These are phyloP conservation scores for Cercospora zeina DNA, from an alignment of 2,329 filamentous ascomycete genomes.

Conservation along the genomic window DNA sequence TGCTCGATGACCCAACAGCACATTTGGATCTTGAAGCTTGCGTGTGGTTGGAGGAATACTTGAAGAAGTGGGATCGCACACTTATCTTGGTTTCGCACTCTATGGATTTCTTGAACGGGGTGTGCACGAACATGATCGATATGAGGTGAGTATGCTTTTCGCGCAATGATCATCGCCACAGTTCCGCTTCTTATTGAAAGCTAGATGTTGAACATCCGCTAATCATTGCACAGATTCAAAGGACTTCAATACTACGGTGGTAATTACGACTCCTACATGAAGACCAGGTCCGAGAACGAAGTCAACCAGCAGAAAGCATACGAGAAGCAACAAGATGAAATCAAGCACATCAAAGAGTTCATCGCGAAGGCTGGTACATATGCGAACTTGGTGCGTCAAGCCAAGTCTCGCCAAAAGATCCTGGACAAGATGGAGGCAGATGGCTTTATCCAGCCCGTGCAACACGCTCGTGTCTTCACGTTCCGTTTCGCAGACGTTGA, in stretches of 20 bases:
- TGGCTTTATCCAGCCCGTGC: constrained; percentile 92
- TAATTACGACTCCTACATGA: constrained; percentile 97
- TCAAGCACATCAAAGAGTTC: constrained; percentile 99
- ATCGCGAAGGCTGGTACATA: constrained; percentile 99
- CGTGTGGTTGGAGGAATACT: constrained; percentile 98
- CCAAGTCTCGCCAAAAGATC: constrained; percentile 99
- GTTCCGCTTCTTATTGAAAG: no score
- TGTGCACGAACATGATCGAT: constrained; percentile 97
- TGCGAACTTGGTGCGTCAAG: constrained; percentile 97
- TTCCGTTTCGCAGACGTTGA: constrained; percentile 99
- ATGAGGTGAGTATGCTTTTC: constrained; percentile 64
- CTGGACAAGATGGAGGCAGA: constrained; percentile 99
- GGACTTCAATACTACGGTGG: constrained; percentile 96
- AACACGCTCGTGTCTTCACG: constrained; percentile 82
- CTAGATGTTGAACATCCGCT: background rate
- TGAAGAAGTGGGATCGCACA: constrained; percentile 99
- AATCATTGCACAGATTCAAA: constrained; percentile 51
- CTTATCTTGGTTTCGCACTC: constrained; percentile 96
- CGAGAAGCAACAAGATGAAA: constrained; percentile 98
- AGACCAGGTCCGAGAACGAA: constrained; percentile 92
- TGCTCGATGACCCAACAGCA: constrained; percentile 97
- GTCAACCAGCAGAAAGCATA: constrained; percentile 99
- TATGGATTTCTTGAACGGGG: constrained; percentile 98
- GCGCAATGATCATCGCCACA: background rate
- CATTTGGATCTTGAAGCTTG: constrained; percentile 99